Conservation (phyloP, 2,329 filamentous ascomycete species). For the Aspergillus candidus region DNA sequence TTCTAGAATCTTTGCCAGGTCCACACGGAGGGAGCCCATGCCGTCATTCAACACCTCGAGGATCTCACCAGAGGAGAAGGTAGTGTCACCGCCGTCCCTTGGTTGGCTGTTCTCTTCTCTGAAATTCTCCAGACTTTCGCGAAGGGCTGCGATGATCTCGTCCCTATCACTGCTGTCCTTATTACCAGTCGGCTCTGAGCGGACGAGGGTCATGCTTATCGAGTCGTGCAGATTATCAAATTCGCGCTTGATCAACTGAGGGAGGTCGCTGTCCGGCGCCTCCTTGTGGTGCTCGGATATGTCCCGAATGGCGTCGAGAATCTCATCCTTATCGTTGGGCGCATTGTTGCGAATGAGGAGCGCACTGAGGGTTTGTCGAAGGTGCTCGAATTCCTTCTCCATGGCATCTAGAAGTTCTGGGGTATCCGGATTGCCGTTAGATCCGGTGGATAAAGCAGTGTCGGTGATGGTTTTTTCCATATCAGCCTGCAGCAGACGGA, state of each 20-base stretch:
- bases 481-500: conserved; percentile 56
- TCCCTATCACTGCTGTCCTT: conserved; percentile 63
- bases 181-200: conserved; percentile 40
- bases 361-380: conserved; percentile 70
- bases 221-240: conserved; percentile 55
- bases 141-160: conserved; percentile 55
- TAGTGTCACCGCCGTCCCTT: conserved; percentile 50
- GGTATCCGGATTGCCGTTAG: conserved; percentile 50
- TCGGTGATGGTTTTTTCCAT: conserved; percentile 49
- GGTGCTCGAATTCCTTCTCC: conserved; percentile 73
- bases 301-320: conserved; percentile 56
- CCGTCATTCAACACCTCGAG: conserved; percentile 61
- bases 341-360: conserved; percentile 57
- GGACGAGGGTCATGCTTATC: conserved; percentile 26
- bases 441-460: conserved; percentile 27
- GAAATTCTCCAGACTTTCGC: conserved; percentile 39
- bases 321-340: conserved; percentile 54
- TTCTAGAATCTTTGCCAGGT: conserved; percentile 67
- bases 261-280: conserved; percentile 15
- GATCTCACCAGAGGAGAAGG: conserved; percentile 51
- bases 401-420: conserved; percentile 65
- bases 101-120: conserved; percentile 49
- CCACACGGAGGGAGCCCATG: conserved; percentile 66
- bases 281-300: conserved; percentile 26
- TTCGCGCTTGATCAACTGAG: conserved; percentile 52